Percentiles rank a stretch among this genome's conserved stretches.
phyloP scores from a whole-genome alignment of 768 basidiomycete species.

The Hygrocybe punicea region DNA sequence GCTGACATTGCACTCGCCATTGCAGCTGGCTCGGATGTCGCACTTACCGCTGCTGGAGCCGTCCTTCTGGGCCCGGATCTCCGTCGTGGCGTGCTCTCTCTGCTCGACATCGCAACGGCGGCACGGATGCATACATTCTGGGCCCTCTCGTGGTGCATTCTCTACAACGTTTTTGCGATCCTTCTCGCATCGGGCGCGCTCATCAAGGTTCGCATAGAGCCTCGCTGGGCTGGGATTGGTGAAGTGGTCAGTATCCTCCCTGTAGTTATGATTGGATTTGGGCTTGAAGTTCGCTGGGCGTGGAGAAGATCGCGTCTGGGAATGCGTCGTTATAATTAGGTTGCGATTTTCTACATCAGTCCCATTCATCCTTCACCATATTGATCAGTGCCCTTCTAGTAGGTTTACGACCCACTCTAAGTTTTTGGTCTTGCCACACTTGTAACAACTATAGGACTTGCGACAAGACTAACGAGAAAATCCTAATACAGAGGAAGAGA shows the following conservation, averaged over 20 bases:
- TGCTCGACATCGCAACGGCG: slow-evolving; percentile 37
- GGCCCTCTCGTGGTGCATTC: slow-evolving; percentile 37
- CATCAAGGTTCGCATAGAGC: slow-evolving; percentile 36
- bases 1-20: slow-evolving; percentile 48
- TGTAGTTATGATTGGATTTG: slow-evolving; percentile 37
- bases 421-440: too few species aligned
- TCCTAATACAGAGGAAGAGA: too few species aligned
- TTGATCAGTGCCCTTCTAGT: too few species aligned
- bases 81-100: slow-evolving; percentile 34
- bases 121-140: slow-evolving; percentile 34
- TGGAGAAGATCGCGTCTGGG: background rate
- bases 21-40: slow-evolving; percentile 34
- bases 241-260: slow-evolving; percentile 43
- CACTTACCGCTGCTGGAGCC: slow-evolving; percentile 45
- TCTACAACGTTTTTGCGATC: slow-evolving; percentile 47
- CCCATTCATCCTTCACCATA: too few species aligned
- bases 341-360: too few species aligned
- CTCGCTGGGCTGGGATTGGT: slow-evolving; percentile 43
- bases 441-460: too few species aligned
- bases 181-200: slow-evolving; percentile 51
- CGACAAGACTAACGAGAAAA: too few species aligned
- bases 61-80: slow-evolving; percentile 39
- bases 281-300: background rate
- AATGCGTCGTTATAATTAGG: too few species aligned
- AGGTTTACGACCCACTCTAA: too few species aligned